These are phyloP conservation scores for Pascua guehoae DNA, from an alignment of 1,284 basidiomycete genomes.

Conservation along the genomic window DNA sequence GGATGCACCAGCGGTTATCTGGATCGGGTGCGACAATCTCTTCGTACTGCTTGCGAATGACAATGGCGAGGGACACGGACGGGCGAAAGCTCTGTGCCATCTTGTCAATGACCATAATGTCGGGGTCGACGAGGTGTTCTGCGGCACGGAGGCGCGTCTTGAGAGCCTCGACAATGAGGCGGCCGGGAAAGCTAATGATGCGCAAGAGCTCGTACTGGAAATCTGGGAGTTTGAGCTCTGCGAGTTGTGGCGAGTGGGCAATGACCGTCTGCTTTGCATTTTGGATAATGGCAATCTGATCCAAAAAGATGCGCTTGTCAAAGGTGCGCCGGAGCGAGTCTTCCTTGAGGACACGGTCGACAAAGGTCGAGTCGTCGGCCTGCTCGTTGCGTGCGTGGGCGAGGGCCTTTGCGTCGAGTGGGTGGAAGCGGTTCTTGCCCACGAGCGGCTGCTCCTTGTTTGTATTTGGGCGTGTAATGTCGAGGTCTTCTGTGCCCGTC, in stretches of 20 bases:
- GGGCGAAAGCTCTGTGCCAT: conserved; percentile 91
- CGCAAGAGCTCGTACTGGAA: conserved; percentile 91
- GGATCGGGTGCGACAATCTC: conserved; percentile 82
- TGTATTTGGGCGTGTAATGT: conserved; percentile 73
- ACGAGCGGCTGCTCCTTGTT: conserved; percentile 55
- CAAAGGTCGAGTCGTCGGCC: conserved; percentile 71
- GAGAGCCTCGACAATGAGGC: conserved; percentile 86
- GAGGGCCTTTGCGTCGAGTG: conserved; percentile 36
- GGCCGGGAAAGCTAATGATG: conserved; percentile 90
- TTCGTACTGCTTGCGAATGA: conserved; percentile 90
- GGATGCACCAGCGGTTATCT: conserved; percentile 81
- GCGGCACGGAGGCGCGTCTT: conserved; percentile 88
- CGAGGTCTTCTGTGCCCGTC: conserved; percentile 86
- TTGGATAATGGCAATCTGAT: conserved; percentile 78
- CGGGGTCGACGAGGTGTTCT: conserved; percentile 80
- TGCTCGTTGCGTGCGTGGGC: conserved; percentile 24
- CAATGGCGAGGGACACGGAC: conserved; percentile 86
- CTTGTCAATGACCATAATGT: conserved; percentile 85
- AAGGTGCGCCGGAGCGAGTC: conserved; percentile 91
- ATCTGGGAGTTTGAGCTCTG: conserved; percentile 77
- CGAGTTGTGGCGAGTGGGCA: conserved; percentile 54
- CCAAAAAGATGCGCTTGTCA: conserved; percentile 85
- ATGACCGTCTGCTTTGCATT: conserved; percentile 85
- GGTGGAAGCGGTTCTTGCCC: conserved; percentile 40
- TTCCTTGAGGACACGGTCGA: conserved; percentile 93